Base-by-base conservation (phyloP, 495 filamentous ascomycete species). In the Hypoxylon lienhwacheense region DNA sequence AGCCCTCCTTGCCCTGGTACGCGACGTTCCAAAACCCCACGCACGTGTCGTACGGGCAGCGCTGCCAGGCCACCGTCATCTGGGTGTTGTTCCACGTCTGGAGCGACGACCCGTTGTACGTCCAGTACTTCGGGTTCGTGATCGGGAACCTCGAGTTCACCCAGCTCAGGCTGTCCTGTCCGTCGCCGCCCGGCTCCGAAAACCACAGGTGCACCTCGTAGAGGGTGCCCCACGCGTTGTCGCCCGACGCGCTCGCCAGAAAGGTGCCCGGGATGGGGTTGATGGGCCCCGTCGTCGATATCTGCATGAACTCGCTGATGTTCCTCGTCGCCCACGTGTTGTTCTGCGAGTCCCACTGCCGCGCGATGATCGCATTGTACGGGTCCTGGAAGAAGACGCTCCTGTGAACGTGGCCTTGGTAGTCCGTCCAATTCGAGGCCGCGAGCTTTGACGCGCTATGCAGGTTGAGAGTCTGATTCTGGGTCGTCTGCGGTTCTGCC, bases 331-430 rank as follows among this genome's bases (percentile, higher is more conserved):
- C 36, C 58, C 58, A 61, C 8, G 52, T 52, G 35, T 35, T 52
- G 26, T 56, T 61, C 14, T 61, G 47, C 29, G 58, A 61, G 24
- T 61, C 57, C 57, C 57, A 61, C 19, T 55, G 51, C 8, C 57
- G 57, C 6, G 41, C 36, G 5, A 61, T 61, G 31, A 61, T 51
- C n/a, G 28, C 5, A 12, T 39, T 55, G 35, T 50, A 26, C 0
- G 51, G 40, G 22, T 61, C 57, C 36, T 61, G 57, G 41, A 61
- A 61, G 29, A 61, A 61, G 21, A 61, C 51, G 19, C 34, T 51
- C 7, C 57, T 45, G 14, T 61, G 57, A 12, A 10, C 20, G n/a
- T 29, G 17, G n/a, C 57, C 51, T 19, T 51, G 33, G 5, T 46
- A 15, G 12, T 61, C 57, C 7, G 51, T 61, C 51, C 51, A 61